Base-by-base conservation (phyloP, 352 stramenopile genomes). In the Globisporangium nagaii region DNA sequence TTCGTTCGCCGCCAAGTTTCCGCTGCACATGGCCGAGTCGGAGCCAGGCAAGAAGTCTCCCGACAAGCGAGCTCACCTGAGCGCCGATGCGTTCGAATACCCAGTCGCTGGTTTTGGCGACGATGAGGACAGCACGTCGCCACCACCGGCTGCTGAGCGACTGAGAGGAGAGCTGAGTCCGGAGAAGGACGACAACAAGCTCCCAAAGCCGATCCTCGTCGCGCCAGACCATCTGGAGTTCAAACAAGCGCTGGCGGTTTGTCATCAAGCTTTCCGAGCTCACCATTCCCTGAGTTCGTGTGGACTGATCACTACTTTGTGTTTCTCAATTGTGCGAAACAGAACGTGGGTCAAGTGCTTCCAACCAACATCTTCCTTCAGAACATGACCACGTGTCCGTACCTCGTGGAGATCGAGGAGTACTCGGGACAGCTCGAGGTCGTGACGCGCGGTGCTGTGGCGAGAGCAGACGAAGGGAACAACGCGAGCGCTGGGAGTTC, bases 341-440 rank as follows among this genome's bases (percentile, higher is more conserved):
- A 80, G 71, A 67, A 75, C 25, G 44, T 60, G 15, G 46, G 58
- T 3, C 65, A 80, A 44, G 60, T 75, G 28, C 62, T 80, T 19
- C 75, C 84, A 0, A 80, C 73, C 8, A 93, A 91, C 49, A 71
- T 93, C 17, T 91, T 90, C 32, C 53, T 93, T 4, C 77, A 90
- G 46, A 93, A 93, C 61, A 83, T 66, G 28, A 85, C 80, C 2
- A 19, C 66, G 11, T 79, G 59, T 8, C 66, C 75, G 11, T 84
- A 84, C 59, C 57, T 75, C 8, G 71, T 90, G 2, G 61, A 88
- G 51, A 79, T 93, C 22, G 58, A 82, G 13, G 79, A 88, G 37
- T 63, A 55, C 4, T 79, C 66, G 0, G 70, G 76, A 2, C 62
- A 79, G 44, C 44, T 91, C 10, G 71, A 88, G 56, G 71, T 91